Base-by-base conservation (phyloP, 495 filamentous ascomycete genomes). In the Penicillium bovifimosum region DNA sequence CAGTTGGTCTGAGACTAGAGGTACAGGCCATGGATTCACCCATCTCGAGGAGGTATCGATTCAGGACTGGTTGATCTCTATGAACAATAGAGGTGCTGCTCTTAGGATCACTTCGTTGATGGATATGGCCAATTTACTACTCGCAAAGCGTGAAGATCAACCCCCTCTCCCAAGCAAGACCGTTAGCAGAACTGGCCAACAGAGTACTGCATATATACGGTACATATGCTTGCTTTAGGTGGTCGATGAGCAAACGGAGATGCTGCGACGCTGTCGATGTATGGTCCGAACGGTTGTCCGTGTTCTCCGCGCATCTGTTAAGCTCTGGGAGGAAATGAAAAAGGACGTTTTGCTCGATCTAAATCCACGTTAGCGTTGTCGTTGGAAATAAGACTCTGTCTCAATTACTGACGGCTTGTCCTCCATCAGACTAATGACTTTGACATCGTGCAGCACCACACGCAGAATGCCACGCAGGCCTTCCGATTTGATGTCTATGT, bases 221-320 rank as follows among this genome's bases (percentile, higher is more conserved):
- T n/a, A n/a, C 40, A 55, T 72, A 77, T 53, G 62, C 56, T 8
- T 56, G 47, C 50, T 69, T 58, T 32, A 78, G 57, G 53, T 70
- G 68, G 16, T 76, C 56, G 26, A 73, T 62, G 14, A 77, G 64
- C 38, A 76, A 50, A 31, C 57, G 60, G 54, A 77, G 60, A 35
- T 76, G 71, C 24, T 59, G 20, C 18, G 35, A 20, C 48, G 39
- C 39, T 52, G 26, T 14, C 17, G 41, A 50, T 14, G 51, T n/a
- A 41, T 34, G 10, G 17, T 58, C 46, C 6, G 46, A 35, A 45
- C 27, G 35, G 39, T 17, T 57, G 13, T 56, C 38, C 18, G 48
- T 53, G 29, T 40, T 35, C 8, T 56, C 31, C 17, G 46, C 42
- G 33, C 18, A 48, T 35, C 47, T 32, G 42, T 65, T 59, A 20